Evolutionary conservation across 305 asterid genomes (phyloP), one percentile per base, ranked within the genome.

Genomic region (Rubia balearica): DNA sequence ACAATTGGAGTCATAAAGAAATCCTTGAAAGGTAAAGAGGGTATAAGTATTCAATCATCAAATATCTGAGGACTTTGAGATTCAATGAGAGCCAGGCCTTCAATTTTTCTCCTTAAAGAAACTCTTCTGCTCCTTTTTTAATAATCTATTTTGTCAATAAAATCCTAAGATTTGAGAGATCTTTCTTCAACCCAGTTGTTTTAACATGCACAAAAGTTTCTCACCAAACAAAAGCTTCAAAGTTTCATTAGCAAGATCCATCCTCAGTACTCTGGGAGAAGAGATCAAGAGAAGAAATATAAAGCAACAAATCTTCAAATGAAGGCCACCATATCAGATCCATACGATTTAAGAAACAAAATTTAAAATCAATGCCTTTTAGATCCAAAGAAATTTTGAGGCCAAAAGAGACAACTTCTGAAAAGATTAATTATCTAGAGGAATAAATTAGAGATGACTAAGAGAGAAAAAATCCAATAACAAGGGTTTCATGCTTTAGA

Each of bases 311-410:
- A 67, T 48, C 16, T 36, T 40, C 13, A 1, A 59, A 42, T 67
- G 49, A 59, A 73, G 14, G 40, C 17, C 22, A 3, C 22, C 65
- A 1, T 55, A 41, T 46, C 40, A 46, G 68, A 67, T 74, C 73
- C 59, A 16, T 33, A 38, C n/a, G n/a, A 27, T 6, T 59, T 41
- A 56, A 43, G 51, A 45, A 73, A 66, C 51, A 42, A 69, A n/a
- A 27, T 66, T 10, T 3, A 57, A 30, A 42, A 67, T 45, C 45
- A 38, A 27, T 14, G 24, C 40, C 21, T 12, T 49, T 67, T 21
- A 73, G 51, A 66, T 66, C 68, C 57, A 33, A 33, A 61, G 21
- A 41, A 60, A 67, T 46, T 22, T 49, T 36, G 65, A 73, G 42
- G 43, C 43, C 59, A 73, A 42, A 22, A 68, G 13, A 22, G 57